Conservation (phyloP, 2,329 filamentous ascomycete genomes). For the Ophiostoma ips region DNA sequence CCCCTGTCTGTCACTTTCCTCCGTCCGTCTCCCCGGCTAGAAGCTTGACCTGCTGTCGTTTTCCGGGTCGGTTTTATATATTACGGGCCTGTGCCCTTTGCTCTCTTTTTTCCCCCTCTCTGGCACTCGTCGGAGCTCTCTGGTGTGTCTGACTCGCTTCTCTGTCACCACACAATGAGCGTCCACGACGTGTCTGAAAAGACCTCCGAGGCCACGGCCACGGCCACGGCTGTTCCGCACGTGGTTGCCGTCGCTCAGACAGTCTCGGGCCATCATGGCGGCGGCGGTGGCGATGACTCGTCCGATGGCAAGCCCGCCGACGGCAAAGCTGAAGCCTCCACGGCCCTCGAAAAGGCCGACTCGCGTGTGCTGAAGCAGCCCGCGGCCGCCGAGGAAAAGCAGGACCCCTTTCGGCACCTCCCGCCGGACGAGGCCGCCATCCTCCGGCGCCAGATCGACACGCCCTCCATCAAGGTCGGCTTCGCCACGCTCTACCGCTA, state of each 20-base stretch:
- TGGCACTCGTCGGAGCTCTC: neutral
- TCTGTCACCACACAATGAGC: constrained; percentile 2
- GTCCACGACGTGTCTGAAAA: constrained; percentile 11
- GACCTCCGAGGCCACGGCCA: constrained; percentile 3
- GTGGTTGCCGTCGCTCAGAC: constrained; percentile 14
- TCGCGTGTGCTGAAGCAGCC: constrained; percentile 23
- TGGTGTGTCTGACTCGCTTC: neutral
- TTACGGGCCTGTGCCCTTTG: no score
- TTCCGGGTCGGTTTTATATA: no score
- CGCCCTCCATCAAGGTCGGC: constrained; percentile 49
- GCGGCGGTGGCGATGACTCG: constrained; percentile 24
- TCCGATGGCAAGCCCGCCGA: neutral
- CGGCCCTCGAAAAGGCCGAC: constrained; percentile 28
- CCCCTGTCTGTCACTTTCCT: no score
- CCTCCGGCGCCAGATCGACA: constrained; percentile 53
- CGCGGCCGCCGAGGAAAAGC: constrained; percentile 16
- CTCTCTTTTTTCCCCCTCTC: neutral
- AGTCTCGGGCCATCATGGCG: constrained; percentile 24
- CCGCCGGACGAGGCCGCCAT: constrained; percentile 52
- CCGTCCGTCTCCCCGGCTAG: no score
- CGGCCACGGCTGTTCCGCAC: neutral
- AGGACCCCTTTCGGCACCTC: constrained; percentile 46
- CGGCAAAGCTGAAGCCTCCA: neutral
- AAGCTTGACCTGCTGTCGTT: no score
- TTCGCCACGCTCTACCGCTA: constrained; percentile 56